A percentile compares a stretch with the other conserved stretches of the same genome.
Conservation (phyloP, 129 eudicot species). For the Centrapalus pauciflorus region DNA sequence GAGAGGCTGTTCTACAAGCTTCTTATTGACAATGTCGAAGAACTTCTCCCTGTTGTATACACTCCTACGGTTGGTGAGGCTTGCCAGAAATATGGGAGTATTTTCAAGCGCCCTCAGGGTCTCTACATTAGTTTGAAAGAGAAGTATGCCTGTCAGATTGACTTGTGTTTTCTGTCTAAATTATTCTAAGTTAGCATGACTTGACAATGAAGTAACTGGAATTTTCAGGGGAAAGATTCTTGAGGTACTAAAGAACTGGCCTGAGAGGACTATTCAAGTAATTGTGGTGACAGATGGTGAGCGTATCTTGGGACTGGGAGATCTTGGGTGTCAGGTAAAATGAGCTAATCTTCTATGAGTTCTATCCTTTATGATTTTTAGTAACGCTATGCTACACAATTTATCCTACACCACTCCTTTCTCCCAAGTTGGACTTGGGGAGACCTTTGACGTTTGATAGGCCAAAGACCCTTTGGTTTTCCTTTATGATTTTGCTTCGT, state of each 20-base stretch:
- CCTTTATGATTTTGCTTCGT: not conserved
- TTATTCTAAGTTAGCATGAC: not conserved
- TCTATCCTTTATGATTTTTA: not conserved
- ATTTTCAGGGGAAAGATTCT: constrained; percentile 84
- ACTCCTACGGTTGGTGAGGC: constrained; percentile 97
- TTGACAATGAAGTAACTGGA: constrained; percentile 7
- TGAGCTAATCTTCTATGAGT: not conserved
- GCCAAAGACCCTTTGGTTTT: no score
- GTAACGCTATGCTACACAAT: no score
- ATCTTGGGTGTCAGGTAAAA: constrained; percentile 88
- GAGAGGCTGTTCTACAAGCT: constrained; percentile 96
- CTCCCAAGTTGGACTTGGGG: no score
- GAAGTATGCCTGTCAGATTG: constrained; percentile 43
- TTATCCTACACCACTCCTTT: no score
- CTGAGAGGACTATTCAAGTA: constrained; percentile 79
- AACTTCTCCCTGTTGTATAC: constrained; percentile 85
- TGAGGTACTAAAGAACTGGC: constrained; percentile 85
- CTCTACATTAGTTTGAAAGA: constrained; percentile 85
- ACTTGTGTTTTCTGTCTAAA: not conserved
- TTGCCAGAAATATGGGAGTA: constrained; percentile 92
- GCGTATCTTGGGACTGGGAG: constrained; percentile 90
- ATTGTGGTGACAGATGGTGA: constrained; percentile 98
- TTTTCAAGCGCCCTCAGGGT: constrained; percentile 91
- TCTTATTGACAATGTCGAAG: constrained; percentile 87
- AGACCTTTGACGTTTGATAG: no score